Conservation (phyloP, 2,329 filamentous ascomycete species). For the Lanzia echinophila region DNA sequence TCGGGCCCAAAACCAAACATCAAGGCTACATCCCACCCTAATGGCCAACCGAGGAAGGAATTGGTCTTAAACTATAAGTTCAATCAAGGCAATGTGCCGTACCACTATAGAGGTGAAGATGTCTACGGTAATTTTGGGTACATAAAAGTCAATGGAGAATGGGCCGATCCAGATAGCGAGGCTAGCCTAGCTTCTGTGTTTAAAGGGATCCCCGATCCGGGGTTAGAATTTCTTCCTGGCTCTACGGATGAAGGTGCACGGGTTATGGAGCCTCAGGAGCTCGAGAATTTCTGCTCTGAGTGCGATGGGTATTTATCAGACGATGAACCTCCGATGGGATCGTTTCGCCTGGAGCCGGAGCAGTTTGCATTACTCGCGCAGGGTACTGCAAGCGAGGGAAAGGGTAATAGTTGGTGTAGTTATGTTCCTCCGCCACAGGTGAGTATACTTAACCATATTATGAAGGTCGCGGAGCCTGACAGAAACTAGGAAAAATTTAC, state of each 20-base stretch:
- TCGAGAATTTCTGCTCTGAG: constrained; percentile 18
- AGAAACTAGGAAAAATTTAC: constrained; percentile 16
- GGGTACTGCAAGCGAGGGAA: constrained; percentile 22
- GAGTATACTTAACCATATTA: neutral
- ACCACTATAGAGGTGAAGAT: constrained; percentile 20
- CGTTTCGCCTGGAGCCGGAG: constrained; percentile 36
- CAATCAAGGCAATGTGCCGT: constrained; percentile 5
- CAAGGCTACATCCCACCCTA: neutral
- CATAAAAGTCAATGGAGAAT: constrained; percentile 17
- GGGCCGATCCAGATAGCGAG: constrained; percentile 29
- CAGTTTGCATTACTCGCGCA: constrained; percentile 38
- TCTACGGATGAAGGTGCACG: constrained; percentile 6
- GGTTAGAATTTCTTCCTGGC: constrained; percentile 2
- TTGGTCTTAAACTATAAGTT: constrained; percentile 1
- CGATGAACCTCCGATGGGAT: constrained; percentile 32
- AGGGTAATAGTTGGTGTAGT: constrained; percentile 4
- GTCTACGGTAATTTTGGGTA: constrained; percentile 26
- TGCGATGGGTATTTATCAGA: constrained; percentile 31
- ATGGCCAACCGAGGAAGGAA: neutral
- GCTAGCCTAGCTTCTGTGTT: constrained; percentile 17
- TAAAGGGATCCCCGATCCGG: constrained; percentile 3
- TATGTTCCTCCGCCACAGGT: constrained; percentile 3
- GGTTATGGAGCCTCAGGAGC: constrained; percentile 17
- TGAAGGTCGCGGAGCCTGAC: neutral
- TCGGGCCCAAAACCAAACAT: no score